A percentile compares a stretch with the other conserved stretches of the same genome.
Evolutionary conservation across 495 filamentous ascomycete species (phyloP).

Genomic region (Melanomma pulvis-pyrius): DNA sequence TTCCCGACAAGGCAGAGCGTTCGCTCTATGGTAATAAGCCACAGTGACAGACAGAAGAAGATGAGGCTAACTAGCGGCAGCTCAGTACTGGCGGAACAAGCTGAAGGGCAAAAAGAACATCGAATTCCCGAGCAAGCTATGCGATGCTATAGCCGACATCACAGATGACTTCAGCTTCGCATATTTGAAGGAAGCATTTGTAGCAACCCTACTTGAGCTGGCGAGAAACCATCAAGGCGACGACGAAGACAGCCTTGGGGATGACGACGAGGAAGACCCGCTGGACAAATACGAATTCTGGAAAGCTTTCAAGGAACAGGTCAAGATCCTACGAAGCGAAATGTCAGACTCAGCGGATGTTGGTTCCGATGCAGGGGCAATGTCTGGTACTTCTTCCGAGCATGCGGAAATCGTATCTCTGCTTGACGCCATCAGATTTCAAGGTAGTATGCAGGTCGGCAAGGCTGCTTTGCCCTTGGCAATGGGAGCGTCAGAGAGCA

Average conservation of each 20-base stretch:
- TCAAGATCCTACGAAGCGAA: slow-evolving; percentile 57
- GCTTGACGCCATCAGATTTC: slow-evolving; percentile 29
- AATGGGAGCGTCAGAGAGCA: background rate
- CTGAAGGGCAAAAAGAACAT: slow-evolving; percentile 56
- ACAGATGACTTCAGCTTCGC: slow-evolving; percentile 67
- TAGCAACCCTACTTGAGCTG: slow-evolving; percentile 60
- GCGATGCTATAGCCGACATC: slow-evolving; percentile 57
- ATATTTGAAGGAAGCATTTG: slow-evolving; percentile 67
- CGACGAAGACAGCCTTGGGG: slow-evolving; percentile 35
- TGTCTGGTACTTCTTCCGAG: slow-evolving; percentile 5
- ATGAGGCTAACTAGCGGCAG: slow-evolving; percentile 51
- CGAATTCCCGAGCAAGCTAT: slow-evolving; percentile 59
- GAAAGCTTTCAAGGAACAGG: slow-evolving; percentile 60
- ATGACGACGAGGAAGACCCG: slow-evolving; percentile 43
- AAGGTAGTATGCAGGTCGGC: slow-evolving; percentile 12
- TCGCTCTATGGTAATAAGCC: slow-evolving; percentile 49
- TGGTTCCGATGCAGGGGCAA: slow-evolving; percentile 1
- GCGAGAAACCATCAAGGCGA: slow-evolving; percentile 33
- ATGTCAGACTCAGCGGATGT: slow-evolving; percentile 47
- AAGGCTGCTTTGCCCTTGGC: slow-evolving; percentile 21
- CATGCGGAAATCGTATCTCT: slow-evolving; percentile 30
- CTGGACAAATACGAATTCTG: slow-evolving; percentile 55
- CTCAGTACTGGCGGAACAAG: slow-evolving; percentile 51
- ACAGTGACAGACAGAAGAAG: slow-evolving; percentile 39
- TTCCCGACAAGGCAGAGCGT: slow-evolving; percentile 57